phyloP scores from a whole-genome alignment of 2,329 filamentous ascomycete genomes.

The Phaeosphaeriaceae sp. region DNA sequence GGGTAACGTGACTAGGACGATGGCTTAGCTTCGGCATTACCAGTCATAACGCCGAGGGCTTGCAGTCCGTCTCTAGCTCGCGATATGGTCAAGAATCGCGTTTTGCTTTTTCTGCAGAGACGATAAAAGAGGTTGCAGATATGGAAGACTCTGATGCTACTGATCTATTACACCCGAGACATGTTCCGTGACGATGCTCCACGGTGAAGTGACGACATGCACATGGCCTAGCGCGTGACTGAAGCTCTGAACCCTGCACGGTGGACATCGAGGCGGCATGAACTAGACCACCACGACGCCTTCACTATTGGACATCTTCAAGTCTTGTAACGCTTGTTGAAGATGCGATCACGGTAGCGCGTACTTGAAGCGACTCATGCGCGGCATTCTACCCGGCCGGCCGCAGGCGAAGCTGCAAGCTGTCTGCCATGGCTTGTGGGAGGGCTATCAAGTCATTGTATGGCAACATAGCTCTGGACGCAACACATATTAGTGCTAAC shows the following conservation, averaged over 20 bases:
- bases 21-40: constrained; percentile 21
- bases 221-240: neutral
- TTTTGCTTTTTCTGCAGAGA: neutral
- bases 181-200: neutral
- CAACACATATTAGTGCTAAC: constrained; percentile 16
- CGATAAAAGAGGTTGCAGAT: too few relatives aligned
- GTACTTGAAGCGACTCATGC: constrained; percentile 59
- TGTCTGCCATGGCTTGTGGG: constrained; percentile 76
- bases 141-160: too few relatives aligned
- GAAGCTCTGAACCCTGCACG: neutral
- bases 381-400: constrained; percentile 79
- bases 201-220: neutral
- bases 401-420: constrained; percentile 80
- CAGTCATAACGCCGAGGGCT: neutral
- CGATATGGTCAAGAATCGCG: neutral
- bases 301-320: neutral
- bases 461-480: constrained; percentile 39
- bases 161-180: too few relatives aligned
- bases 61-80: neutral
- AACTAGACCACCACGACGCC: neutral
- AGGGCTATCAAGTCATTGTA: constrained; percentile 75
- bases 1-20: constrained; percentile 41
- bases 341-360: constrained; percentile 10
- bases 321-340: neutral
- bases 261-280: neutral